Base-by-base conservation (phyloP, 2,329 filamentous ascomycete species). In the Achaetomium macrosporum region DNA sequence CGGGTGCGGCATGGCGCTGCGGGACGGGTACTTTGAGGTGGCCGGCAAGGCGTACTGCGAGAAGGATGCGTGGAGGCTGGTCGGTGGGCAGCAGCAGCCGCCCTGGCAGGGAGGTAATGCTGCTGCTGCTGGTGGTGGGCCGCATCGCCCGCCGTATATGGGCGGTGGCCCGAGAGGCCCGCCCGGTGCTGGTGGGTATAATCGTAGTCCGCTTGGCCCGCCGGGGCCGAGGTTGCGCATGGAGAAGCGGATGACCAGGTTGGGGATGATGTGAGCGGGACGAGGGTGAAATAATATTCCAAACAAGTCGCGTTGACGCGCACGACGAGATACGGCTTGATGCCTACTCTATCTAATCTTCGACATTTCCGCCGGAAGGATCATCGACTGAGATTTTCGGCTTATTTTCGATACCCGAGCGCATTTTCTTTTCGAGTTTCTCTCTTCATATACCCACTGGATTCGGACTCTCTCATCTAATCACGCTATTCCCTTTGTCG, bases 1-100 rank as follows among this genome's bases (percentile, higher is more conserved):
- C 42, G 85, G 89, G 60, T 97, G 92, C 66, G 81, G 83, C 31
- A 71, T 82, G 43, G 82, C 85, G 2, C 76, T 97, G 12, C 79
- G 81, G 17, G 85, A 92, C 42, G 92, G 93, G 57, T 97, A 97
- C 68, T 96, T 93, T 63, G 91, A 97, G 68, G 85, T 96, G 60
- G 83, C 82, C 39, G 88, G 88, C 20, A 77, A 75, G 42, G 82
- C 87, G 0, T 96, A 87, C 66, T 99, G 92, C 68, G 92, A 97
- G 69, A 82, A 84, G 42, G 90, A 97, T 66, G 91, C 90, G 5
- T 84, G 84, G 68, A 74, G 77, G 48, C 70, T 78, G 37, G 69
- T 76, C 30, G 47, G 60, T 48, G 9, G 62, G 47, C 25, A 25
- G 25, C 25, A 25, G 33, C 33, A 35, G 33, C 33, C 10, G 13